Percentiles rank a stretch among this genome's conserved stretches.
Conservation (phyloP, 179 eudicot genomes). For the Patellifolia procumbens region DNA sequence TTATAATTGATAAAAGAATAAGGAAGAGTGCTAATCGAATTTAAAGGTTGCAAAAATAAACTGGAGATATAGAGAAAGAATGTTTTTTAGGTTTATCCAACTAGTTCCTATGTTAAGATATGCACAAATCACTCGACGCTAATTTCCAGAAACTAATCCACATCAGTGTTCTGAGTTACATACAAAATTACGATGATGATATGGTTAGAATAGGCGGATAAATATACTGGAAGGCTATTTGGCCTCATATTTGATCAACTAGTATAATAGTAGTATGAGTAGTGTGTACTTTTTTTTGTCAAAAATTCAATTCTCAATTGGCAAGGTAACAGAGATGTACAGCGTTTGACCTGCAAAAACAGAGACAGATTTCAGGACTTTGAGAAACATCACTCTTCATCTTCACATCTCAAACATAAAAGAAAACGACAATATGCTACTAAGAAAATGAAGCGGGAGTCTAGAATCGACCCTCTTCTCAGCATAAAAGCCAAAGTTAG, state of each 20-base stretch:
- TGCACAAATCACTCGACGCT: constrained; percentile 32
- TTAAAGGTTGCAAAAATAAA: neutral
- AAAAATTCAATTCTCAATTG: constrained; percentile 30
- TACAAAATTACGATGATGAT: constrained; percentile 29
- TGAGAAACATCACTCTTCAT: neutral
- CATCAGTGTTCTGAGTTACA: constrained; percentile 23
- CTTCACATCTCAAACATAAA: neutral
- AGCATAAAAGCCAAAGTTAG: neutral
- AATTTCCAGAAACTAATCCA: constrained; percentile 21
- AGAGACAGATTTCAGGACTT: neutral
- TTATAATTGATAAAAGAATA: neutral
- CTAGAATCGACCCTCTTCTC: neutral
- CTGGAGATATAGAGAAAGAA: neutral
- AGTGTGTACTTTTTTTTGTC: constrained; percentile 22
- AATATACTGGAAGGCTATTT: constrained; percentile 24
- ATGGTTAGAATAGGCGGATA: constrained; percentile 8
- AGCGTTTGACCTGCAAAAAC: constrained; percentile 37
- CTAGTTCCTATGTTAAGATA: constrained; percentile 30
- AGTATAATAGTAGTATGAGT: constrained; percentile 24
- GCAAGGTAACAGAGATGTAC: constrained; percentile 33
- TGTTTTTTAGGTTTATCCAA: neutral
- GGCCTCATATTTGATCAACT: constrained; percentile 29
- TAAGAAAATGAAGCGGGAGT: neutral
- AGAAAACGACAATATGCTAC: neutral
- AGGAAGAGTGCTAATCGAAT: neutral